Evolutionary conservation across 2,329 filamentous ascomycete species (phyloP), one percentile per base, ranked within the genome.

Genomic region (Talaromyces verruculosus): DNA sequence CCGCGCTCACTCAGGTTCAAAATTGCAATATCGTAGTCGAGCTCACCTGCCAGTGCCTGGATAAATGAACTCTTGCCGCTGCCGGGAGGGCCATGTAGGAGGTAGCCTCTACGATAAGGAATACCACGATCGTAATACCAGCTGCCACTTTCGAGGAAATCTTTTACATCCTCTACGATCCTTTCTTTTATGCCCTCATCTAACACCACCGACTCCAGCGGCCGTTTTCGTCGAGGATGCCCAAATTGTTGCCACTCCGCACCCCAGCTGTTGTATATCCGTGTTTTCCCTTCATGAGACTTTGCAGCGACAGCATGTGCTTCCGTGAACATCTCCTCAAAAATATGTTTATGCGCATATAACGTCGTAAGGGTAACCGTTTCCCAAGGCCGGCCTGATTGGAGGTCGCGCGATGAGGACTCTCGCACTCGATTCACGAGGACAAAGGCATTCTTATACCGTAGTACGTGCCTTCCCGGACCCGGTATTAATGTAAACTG

Each of bases 111-210:
- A 19, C 93, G 87, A 73, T 97, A 97, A 0, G 94, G 94, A 69
- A 97, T 96, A 2, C 93, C 94, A n/a, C 94, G 89, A 72, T 97
- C 92, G 60, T 93, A 87, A 74, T 97, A 97, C 93, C 94, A 97
- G 69, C 90, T 87, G 66, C 91, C 87, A 43, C 91, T 89, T 1
- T 82, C 81, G 62, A 97, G 82, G 72, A 97, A 97, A 71, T 95
- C 92, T 72, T 87, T 85, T 8, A 97, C 90, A 73, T 97, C 94
- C 37, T 83, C 84, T 3, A 96, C 86, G 43, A 97, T 89, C 55
- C 84, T 82, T 75, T 96, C 92, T 74, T 93, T 92, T 63, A 98
- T 86, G 0, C 93, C 93, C 65, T 89, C 81, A 69, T 96, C 92
- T 22, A 97, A 81, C 5, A 98, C 87, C 5, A 99, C 95, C 1